A percentile compares a stretch with the other conserved stretches of the same genome.
Conservation (phyloP, 106 monocot species). For the Acorus gramineus region DNA sequence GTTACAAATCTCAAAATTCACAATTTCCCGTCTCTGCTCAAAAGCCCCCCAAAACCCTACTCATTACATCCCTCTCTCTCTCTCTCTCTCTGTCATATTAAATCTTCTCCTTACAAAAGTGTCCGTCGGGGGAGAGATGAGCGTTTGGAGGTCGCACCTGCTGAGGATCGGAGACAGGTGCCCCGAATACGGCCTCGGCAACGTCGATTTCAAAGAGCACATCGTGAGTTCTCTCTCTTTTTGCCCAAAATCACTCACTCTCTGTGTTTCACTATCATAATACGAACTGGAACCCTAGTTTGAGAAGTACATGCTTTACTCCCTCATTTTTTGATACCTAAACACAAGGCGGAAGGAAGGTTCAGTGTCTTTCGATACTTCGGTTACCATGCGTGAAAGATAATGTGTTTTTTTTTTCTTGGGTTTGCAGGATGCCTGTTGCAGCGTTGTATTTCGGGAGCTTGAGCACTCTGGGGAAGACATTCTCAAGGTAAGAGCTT, state of each 20-base stretch:
- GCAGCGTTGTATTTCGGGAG: conserved; percentile 43
- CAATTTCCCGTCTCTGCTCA: too few species aligned
- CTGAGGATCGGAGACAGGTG: conserved; percentile 92
- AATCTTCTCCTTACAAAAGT: not conserved
- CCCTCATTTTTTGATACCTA: too few species aligned
- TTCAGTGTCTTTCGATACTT: not conserved
- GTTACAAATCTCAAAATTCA: too few species aligned
- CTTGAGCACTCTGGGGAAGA: conserved; percentile 63
- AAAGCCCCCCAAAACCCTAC: too few species aligned
- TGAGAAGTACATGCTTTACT: not conserved
- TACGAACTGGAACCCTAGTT: not conserved
- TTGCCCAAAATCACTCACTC: not conserved
- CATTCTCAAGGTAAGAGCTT: conserved; percentile 47
- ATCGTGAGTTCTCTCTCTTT: conserved; percentile 36
- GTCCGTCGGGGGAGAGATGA: conserved; percentile 5
- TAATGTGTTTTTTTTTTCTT: not conserved
- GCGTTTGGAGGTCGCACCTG: conserved; percentile 66
- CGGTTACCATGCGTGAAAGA: not conserved
- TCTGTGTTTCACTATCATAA: not conserved
- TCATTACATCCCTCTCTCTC: too few species aligned
- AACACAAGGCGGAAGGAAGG: too few species aligned
- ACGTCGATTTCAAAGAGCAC: conserved; percentile 72
- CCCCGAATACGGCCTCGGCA: conserved; percentile 62
- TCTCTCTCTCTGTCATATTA: too few species aligned
- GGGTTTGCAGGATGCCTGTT: conserved; percentile 53